Evolutionary conservation across 176 grass and related monocot species (phyloP).

Genomic region (Raddia distichophylla): DNA sequence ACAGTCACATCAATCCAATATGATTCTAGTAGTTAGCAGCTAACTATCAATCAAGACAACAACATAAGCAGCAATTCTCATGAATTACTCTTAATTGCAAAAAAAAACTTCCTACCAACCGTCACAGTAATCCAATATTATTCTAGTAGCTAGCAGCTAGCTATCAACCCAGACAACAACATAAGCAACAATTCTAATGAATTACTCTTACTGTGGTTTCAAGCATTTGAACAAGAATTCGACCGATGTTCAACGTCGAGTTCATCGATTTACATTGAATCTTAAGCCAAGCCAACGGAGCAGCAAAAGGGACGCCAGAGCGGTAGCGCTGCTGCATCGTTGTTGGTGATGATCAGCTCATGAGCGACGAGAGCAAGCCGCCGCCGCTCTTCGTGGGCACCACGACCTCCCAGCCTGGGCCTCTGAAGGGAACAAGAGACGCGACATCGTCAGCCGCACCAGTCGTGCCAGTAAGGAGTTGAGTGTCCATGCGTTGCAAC

Average conservation of each 20-base stretch:
- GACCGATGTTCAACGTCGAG: background rate
- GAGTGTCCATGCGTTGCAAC: too few relatives aligned
- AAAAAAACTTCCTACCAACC: background rate
- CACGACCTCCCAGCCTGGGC: slow-evolving; percentile 97
- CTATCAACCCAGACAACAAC: background rate
- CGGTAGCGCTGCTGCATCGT: background rate
- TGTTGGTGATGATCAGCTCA: slow-evolving; percentile 53
- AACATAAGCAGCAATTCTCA: background rate
- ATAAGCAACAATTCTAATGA: background rate
- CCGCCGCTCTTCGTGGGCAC: slow-evolving; percentile 65
- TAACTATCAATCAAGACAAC: background rate
- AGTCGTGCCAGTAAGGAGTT: slow-evolving; percentile 32
- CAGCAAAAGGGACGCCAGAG: background rate
- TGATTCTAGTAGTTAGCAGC: background rate
- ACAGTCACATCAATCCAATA: background rate
- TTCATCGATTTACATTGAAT: too few relatives aligned
- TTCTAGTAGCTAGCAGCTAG: background rate
- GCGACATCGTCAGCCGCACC: background rate
- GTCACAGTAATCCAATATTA: background rate
- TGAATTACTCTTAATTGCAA: background rate
- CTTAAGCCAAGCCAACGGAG: background rate
- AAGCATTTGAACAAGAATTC: background rate
- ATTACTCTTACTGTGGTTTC: background rate
- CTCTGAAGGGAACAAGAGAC: slow-evolving; percentile 59
- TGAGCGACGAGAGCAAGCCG: slow-evolving; percentile 72